Base-by-base conservation (phyloP, 179 eudicot species). In the Silene coronaria region DNA sequence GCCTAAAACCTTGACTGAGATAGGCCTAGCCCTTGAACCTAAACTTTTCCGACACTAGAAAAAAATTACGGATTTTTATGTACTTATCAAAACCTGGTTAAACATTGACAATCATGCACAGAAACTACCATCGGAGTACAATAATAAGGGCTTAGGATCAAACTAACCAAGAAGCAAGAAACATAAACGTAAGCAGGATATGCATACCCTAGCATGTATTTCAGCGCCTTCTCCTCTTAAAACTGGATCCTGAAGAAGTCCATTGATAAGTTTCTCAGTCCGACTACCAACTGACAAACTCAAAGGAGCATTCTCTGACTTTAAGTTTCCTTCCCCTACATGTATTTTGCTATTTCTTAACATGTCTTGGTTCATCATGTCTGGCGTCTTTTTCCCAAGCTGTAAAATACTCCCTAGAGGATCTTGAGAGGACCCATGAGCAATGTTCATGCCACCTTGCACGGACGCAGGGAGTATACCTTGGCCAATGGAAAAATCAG, bases 171-270 rank as follows among this genome's bases (percentile, higher is more conserved):
- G 32, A 58, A 13, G 28, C 19, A 17, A 34, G 9, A 24, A 73
- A 22, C 13, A 64, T 4, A 51, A 0, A 24, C 13, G 5, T 38
- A 59, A 66, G 26, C 67, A 23, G 28, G 9, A 12, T 71, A 48
- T 34, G 72, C 82, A 22, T 87, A 88, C 93, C 90, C 66, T 80
- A 55, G 77, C 83, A 72, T 78, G 84, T 36, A 70, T 30, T 67
- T 74, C 78, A 28, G 68, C 58, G 42, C 76, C 80, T 27, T 79
- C 85, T 64, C 86, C 90, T 80, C 82, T 75, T 72, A 95, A 57
- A 70, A 83, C 69, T 57, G 96, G 95, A 81, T 82, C 88, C 75
- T 87, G 86, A 84, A 92, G 70, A 78, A 91, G 91, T 71, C 84
- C 85, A 64, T 82, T 78, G 66, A 88, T 72, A 68, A 91, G 85